A percentile compares a stretch with the other conserved stretches of the same genome.
phyloP scores from a whole-genome alignment of 805 yeast species.

The Metschnikowia aberdeeniae region DNA sequence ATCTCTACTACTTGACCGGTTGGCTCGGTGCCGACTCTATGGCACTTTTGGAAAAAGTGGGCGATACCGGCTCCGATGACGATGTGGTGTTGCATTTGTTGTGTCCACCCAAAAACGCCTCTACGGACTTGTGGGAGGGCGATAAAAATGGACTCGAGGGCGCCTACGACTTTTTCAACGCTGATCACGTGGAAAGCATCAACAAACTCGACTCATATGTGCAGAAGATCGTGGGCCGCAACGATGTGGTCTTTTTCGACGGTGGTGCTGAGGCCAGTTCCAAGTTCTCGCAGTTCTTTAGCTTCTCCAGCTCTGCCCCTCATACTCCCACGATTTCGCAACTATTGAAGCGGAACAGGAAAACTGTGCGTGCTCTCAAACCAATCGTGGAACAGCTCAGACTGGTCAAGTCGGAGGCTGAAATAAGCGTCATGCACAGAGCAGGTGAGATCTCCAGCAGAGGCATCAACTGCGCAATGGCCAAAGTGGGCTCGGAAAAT shows the following conservation, averaged over 20 bases:
- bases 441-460: conserved; percentile 82
- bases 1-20: conserved; percentile 82
- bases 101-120: conserved; percentile 77
- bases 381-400: conserved; percentile 49
- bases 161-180: conserved; percentile 79
- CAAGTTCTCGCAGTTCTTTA: conserved; percentile 19
- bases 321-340: conserved; percentile 16
- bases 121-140: conserved; percentile 93
- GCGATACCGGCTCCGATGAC: conserved; percentile 41
- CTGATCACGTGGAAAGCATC: conserved; percentile 64
- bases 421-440: conserved; percentile 70
- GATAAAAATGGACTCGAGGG: conserved; percentile 83
- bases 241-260: conserved; percentile 56
- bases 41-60: conserved; percentile 60
- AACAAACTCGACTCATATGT: conserved; percentile 42
- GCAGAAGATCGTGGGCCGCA: conserved; percentile 43
- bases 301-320: conserved; percentile 6
- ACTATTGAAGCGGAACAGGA: conserved; percentile 26
- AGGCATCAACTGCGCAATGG: conserved; percentile 81
- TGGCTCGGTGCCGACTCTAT: conserved; percentile 88
- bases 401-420: conserved; percentile 69
- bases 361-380: conserved; percentile 41
- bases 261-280: conserved; percentile 6
- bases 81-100: conserved; percentile 67
- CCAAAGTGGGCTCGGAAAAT: conserved; percentile 40